Percentiles rank a stretch among this genome's conserved stretches.
Evolutionary conservation across 768 basidiomycete species (phyloP).

Genomic region (Termitomyces sp.): DNA sequence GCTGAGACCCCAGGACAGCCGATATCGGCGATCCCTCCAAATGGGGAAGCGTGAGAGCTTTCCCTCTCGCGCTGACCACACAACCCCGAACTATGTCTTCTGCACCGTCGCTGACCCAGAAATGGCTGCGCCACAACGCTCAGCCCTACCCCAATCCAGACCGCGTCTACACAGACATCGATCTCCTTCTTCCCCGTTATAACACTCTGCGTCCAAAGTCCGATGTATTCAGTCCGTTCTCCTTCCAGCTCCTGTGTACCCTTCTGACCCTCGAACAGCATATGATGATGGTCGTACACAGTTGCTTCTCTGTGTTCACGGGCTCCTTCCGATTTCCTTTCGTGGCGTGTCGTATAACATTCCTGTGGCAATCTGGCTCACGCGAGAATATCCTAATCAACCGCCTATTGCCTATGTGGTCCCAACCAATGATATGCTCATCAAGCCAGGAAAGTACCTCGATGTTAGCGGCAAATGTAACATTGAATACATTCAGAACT

Average conservation of each 20-base stretch:
- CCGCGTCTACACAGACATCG: slow-evolving; percentile 58
- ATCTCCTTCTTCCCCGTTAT: slow-evolving; percentile 48
- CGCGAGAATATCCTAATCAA: slow-evolving; percentile 73
- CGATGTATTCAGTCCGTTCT: slow-evolving; percentile 66
- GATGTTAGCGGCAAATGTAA: slow-evolving; percentile 76
- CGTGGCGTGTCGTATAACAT: slow-evolving; percentile 83
- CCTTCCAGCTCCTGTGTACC: neutral
- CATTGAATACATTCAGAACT: slow-evolving; percentile 65
- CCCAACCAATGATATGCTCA: slow-evolving; percentile 86
- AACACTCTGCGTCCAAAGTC: slow-evolving; percentile 68
- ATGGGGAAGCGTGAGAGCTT: slow-evolving; percentile 11
- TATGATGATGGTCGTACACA: slow-evolving; percentile 95
- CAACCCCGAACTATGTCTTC: slow-evolving; percentile 11
- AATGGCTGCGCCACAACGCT: slow-evolving; percentile 66
- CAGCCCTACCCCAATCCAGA: slow-evolving; percentile 49
- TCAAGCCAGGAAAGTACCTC: slow-evolving; percentile 68
- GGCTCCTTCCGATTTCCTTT: slow-evolving; percentile 84
- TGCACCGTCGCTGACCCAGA: slow-evolving; percentile 34
- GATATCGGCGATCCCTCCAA: slow-evolving; percentile 7
- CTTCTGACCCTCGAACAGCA: slow-evolving; percentile 36
- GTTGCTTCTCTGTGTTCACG: slow-evolving; percentile 85
- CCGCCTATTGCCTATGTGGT: slow-evolving; percentile 90
- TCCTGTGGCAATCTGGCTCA: slow-evolving; percentile 85
- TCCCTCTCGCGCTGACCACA: slow-evolving; percentile 1
- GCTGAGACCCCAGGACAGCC: slow-evolving; percentile 15